Evolutionary conservation across 257 asterid genomes (phyloP).

Genomic region (Nicotiana undulata): DNA sequence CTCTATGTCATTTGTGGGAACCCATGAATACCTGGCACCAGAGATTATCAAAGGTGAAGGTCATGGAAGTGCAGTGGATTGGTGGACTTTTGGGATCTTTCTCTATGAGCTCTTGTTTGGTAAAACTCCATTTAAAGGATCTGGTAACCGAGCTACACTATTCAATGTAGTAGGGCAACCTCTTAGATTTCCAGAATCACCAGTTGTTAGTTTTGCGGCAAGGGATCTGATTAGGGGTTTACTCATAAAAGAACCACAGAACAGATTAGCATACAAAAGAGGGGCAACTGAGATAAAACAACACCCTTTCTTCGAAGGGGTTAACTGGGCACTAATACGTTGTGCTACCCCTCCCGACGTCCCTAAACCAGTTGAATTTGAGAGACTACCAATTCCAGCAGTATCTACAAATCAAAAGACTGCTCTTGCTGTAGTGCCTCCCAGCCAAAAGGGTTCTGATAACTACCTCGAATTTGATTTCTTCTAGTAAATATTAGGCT

Average conservation of each 20-base stretch:
- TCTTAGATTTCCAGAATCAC: slow-evolving; percentile 35
- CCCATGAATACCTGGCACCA: slow-evolving; percentile 40
- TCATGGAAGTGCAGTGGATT: slow-evolving; percentile 42
- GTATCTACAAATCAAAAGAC: slow-evolving; percentile 19
- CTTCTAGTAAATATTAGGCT: slow-evolving; percentile 21
- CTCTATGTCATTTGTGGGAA: slow-evolving; percentile 40
- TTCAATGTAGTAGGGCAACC: slow-evolving; percentile 42
- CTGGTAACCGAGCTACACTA: slow-evolving; percentile 39
- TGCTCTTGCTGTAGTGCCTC: slow-evolving; percentile 7
- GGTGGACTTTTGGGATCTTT: slow-evolving; percentile 44
- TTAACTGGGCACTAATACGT: slow-evolving; percentile 38
- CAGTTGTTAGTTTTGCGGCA: slow-evolving; percentile 34
- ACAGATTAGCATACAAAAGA: slow-evolving; percentile 36
- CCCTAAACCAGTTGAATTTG: slow-evolving; percentile 32
- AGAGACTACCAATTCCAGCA: slow-evolving; percentile 13
- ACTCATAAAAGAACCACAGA: slow-evolving; percentile 38
- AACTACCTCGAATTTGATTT: slow-evolving; percentile 36
- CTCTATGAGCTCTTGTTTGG: slow-evolving; percentile 35
- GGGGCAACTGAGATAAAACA: slow-evolving; percentile 46
- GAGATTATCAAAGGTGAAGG: slow-evolving; percentile 44
- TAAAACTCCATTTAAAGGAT: slow-evolving; percentile 37
- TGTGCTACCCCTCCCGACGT: slow-evolving; percentile 43
- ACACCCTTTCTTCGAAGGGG: slow-evolving; percentile 40
- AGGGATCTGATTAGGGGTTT: slow-evolving; percentile 36
- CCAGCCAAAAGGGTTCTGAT: slow-evolving; percentile 21